Evolutionary conservation across 345 rosid genomes (phyloP), one percentile per base, ranked within the genome.

Genomic region (Ceriops zippeliana): DNA sequence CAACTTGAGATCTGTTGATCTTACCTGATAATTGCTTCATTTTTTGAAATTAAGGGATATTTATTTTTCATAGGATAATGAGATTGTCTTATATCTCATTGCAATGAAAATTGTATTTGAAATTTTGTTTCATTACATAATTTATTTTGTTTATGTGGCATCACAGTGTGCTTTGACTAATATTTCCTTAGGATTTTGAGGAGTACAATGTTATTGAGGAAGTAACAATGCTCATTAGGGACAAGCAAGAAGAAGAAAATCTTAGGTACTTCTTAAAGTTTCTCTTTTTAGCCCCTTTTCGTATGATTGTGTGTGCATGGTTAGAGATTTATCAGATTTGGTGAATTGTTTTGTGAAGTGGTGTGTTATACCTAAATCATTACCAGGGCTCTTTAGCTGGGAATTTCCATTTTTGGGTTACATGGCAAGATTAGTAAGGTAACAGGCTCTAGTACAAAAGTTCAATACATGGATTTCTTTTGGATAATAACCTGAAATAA

Each of bases 241-340:
- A 91, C 85, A 91, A 89, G 66, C 93, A 89, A 87, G 86, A 78
- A 11, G 99, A 91, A 67, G 99, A 95, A 84, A 88, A 88, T 81
- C 99, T 93, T 75, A 89, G 96, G 98, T 86, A 58, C 28, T 4
- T 35, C 20, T 61, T 1, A 63, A 59, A 42, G 46, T 37, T 56
- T 13, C 6, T 21, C 56, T 13, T 47, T 7, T 52, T n/a, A 8
- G 2, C 15, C 28, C 21, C 24, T 35, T 28, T 61, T 3, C n/a
- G 35, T 37, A 24, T 38, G 9, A 7, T 2, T 27, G 26, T 37
- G 11, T 19, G 22, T 17, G 2, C 59, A 42, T 21, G 21, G 58
- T 7, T 27, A n/a, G 27, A 22, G 6, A n/a, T n/a, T 54, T 26
- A 54, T 8, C 9, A 26, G 22, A 21, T 54, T 54, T n/a, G 58